Evolutionary conservation across 78 protist genomes (phyloP).

Genomic region (Blattamonas nauphoetae): DNA sequence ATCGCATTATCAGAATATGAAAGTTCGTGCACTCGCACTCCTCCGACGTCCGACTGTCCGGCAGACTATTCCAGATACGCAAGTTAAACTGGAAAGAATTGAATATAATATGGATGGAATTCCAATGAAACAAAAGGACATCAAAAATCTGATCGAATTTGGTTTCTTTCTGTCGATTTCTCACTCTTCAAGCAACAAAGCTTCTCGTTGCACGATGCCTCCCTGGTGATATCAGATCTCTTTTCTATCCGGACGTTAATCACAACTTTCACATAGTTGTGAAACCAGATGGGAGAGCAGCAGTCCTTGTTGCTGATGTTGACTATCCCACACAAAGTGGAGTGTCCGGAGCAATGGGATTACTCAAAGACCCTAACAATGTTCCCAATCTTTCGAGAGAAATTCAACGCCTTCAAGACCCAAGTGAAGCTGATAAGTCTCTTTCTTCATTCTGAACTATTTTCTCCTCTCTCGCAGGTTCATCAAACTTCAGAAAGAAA

Average conservation of each 20-base stretch:
- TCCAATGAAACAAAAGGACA: background rate
- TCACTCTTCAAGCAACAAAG: background rate
- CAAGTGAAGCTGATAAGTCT: background rate
- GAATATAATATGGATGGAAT: background rate
- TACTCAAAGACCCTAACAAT: background rate
- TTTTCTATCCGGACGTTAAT: background rate
- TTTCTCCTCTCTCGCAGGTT: background rate
- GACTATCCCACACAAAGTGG: background rate
- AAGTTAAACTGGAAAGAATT: background rate
- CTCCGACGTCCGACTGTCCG: background rate
- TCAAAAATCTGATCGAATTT: background rate
- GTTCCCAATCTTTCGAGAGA: background rate
- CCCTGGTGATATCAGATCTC: background rate
- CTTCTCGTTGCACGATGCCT: background rate
- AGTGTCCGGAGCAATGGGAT: background rate
- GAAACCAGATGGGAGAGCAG: background rate
- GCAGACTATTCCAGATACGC: background rate
- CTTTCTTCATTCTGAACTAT: background rate
- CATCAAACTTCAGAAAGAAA: background rate
- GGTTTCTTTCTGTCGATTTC: background rate
- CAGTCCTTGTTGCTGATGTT: background rate
- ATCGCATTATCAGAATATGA: too few species aligned
- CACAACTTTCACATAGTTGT: background rate
- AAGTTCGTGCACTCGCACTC: background rate
- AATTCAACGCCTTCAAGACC: background rate